A percentile compares a stretch with the other conserved stretches of the same genome.
These are phyloP conservation scores for Neopestalotiopsis sp. DNA, from an alignment of 2,329 filamentous ascomycete genomes.

Conservation along the genomic window DNA sequence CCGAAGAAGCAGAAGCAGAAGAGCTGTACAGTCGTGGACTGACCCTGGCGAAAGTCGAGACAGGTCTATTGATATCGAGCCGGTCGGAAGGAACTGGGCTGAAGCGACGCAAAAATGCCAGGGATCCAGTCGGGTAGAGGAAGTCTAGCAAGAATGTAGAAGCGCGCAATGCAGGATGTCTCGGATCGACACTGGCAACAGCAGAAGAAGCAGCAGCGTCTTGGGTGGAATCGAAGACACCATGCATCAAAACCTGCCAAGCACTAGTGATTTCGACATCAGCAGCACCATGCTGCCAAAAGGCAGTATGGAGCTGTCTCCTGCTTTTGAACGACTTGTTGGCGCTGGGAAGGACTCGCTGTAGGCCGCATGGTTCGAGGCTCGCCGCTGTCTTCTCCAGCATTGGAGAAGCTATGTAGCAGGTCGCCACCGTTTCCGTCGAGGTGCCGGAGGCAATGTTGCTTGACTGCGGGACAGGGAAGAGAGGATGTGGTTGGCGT, in stretches of 20 bases:
- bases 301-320: constrained; percentile 52
- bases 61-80: constrained; percentile 33
- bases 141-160: constrained; percentile 61
- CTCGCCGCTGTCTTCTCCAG: constrained; percentile 62
- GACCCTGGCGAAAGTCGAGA: constrained; percentile 26
- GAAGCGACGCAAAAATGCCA: constrained; percentile 46
- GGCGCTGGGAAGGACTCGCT: constrained; percentile 52
- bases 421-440: constrained; percentile 1
- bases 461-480: not conserved
- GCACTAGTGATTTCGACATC: constrained; percentile 52
- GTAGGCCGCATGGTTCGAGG: constrained; percentile 61
- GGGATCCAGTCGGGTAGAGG: constrained; percentile 54
- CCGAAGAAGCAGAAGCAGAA: constrained; percentile 23
- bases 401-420: constrained; percentile 44
- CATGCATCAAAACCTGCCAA: constrained; percentile 45
- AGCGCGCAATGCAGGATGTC: constrained; percentile 41
- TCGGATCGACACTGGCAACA: constrained; percentile 22
- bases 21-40: constrained; percentile 31
- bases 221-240: constrained; percentile 29
- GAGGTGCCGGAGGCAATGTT: not conserved
- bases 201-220: constrained; percentile 13
- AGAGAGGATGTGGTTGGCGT: not conserved
- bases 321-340: constrained; percentile 42
- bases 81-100: constrained; percentile 26
- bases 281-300: constrained; percentile 60